Conservation (phyloP, 78 protist genomes). For the Polysphondylium violaceum region DNA sequence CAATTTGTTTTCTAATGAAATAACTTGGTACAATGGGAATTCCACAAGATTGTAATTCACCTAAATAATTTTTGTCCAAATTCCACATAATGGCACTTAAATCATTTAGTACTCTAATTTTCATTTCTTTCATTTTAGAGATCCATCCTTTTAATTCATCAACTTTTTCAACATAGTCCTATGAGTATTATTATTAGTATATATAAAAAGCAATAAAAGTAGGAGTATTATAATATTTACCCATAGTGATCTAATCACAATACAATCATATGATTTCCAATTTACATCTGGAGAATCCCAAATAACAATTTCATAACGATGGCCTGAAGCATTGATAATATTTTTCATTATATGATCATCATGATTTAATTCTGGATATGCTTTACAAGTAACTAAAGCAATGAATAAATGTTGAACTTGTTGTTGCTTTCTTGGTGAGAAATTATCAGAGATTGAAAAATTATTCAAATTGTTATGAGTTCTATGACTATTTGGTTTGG, state of each 20-base stretch:
- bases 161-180: conserved; percentile 71
- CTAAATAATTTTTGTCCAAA: conserved; percentile 45
- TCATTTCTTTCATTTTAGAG: neutral
- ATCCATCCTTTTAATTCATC: conserved; percentile 64
- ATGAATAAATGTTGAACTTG: too few species aligned
- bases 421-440: too few species aligned
- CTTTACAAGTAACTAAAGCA: conserved; percentile 35
- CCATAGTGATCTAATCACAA: conserved; percentile 64
- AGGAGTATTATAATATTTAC: neutral
- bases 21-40: conserved; percentile 30
- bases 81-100: conserved; percentile 49
- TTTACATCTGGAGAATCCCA: conserved; percentile 46
- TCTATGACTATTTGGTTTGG: too few species aligned
- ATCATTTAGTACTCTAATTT: conserved; percentile 43
- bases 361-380: conserved; percentile 14
- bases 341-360: conserved; percentile 54
- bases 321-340: neutral
- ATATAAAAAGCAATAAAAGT: neutral
- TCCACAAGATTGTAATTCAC: conserved; percentile 10
- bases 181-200: neutral
- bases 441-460: too few species aligned
- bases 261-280: conserved; percentile 20
- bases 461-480: too few species aligned
- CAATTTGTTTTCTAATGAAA: neutral
- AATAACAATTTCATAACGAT: conserved; percentile 9